Base-by-base conservation (phyloP, 2,329 filamentous ascomycete species). In the Cylindrodendrum hubeiense region DNA sequence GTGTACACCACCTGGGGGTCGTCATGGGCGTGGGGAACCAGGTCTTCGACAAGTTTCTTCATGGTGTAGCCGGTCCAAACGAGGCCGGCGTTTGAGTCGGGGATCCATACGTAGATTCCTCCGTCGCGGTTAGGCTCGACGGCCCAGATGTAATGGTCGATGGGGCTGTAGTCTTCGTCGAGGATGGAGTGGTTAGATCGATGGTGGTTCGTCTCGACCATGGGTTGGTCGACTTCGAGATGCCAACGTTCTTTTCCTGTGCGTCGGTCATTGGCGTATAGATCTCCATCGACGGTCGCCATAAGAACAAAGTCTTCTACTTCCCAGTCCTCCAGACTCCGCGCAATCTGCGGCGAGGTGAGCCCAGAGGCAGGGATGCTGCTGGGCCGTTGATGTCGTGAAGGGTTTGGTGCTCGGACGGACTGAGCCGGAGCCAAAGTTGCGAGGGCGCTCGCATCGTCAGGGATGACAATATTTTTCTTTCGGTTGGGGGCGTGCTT, bases 271-370 rank as follows among this genome's bases (percentile, higher is more conserved):
- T 90, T 90, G 79, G 95, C 95, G 84, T 97, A 93, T 76, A 98
- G 89, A 79, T 94, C 93, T 87, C 96, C 96, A 87, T 98, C 95
- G 89, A 98, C 93, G 89, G 96, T 98, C 93, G 96, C 95, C 92
- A 99, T 87, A 86, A 99, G 93, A 85, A 98, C 93, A 89, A 98
- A 97, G 87, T 98, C 95, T 93, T 98, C 95, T 84, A 98, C 95
- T 92, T 98, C 94, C 95, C 95, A 98, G 85, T 98, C 95, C 89
- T 95, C 92, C 89, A 98, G 87, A 87, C 92, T 97, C 90, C 95
- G 95, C 95, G 94, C 95, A 92, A 87, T 87, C 80, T 93, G 91
- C 91, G 91, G 92, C 92, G 93, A 91, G 85, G 91, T 88, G 81
- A 92, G 86, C 76, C 90, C 90, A 80, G 87, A 86, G 80, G 86